A percentile compares a stretch with the other conserved stretches of the same genome.
Conservation (phyloP, 2,329 filamentous ascomycete genomes). For the Penicillium sp. region DNA sequence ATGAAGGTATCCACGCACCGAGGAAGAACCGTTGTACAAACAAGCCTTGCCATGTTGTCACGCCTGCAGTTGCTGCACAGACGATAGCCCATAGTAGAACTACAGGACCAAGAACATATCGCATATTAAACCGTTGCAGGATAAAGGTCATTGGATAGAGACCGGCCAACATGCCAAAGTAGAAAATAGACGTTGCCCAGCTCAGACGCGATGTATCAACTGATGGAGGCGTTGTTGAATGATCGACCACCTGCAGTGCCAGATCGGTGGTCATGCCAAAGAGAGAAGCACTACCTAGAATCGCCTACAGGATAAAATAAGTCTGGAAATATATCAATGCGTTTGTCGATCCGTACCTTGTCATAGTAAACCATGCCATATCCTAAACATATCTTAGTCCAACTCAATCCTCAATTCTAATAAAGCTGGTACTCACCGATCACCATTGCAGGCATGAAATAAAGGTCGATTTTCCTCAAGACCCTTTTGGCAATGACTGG, state of each 20-base stretch:
- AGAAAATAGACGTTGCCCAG: slow-evolving; percentile 74
- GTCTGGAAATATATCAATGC: too few relatives aligned
- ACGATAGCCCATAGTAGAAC: slow-evolving; percentile 58
- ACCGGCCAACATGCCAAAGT: slow-evolving; percentile 71
- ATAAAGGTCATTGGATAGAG: slow-evolving; percentile 67
- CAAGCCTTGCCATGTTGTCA: slow-evolving; percentile 58
- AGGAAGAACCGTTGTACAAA: slow-evolving; percentile 60
- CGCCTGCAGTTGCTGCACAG: slow-evolving; percentile 63
- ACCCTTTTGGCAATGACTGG: slow-evolving; percentile 51
- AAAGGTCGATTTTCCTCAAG: slow-evolving; percentile 60
- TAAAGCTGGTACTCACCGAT: slow-evolving; percentile 38
- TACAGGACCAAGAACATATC: slow-evolving; percentile 56
- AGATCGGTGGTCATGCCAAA: slow-evolving; percentile 72
- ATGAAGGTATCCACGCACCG: slow-evolving; percentile 21
- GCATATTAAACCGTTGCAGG: slow-evolving; percentile 61
- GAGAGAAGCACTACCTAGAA: slow-evolving; percentile 64
- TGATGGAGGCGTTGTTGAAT: slow-evolving; percentile 49
- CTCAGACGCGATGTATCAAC: slow-evolving; percentile 62
- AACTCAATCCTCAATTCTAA: too few relatives aligned
- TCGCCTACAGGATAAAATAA: slow-evolving; percentile 47
- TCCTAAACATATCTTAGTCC: slow-evolving; percentile 14
- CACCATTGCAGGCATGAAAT: slow-evolving; percentile 63
- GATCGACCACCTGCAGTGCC: slow-evolving; percentile 50
- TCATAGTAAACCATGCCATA: slow-evolving; percentile 67
- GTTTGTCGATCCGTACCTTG: slow-evolving; percentile 52